Conservation (phyloP, 768 basidiomycete species). For the Fomitopsis pulvina region DNA sequence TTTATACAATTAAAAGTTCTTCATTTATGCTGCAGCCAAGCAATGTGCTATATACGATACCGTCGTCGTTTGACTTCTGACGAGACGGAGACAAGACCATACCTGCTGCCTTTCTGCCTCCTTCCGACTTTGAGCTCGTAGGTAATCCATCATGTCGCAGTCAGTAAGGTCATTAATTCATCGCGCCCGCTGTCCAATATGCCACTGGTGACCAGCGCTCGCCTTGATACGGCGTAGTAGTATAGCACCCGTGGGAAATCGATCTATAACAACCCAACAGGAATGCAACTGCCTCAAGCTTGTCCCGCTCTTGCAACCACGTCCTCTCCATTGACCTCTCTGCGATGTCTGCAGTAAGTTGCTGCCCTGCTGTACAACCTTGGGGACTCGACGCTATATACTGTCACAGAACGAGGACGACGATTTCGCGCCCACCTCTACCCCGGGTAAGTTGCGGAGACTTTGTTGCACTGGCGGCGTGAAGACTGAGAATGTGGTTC, state of each 20-base stretch:
- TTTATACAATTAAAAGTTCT: neutral
- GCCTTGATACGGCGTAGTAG: no score
- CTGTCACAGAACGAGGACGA: conserved; percentile 53
- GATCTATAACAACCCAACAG: conserved; percentile 31
- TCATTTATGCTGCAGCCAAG: neutral
- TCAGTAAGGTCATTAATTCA: no score
- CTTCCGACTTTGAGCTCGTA: no score
- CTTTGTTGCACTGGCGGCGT: neutral
- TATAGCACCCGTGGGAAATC: conserved; percentile 66
- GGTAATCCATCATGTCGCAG: no score
- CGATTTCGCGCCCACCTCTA: conserved; percentile 59
- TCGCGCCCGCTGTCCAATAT: no score
- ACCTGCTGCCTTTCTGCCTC: no score
- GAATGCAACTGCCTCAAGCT: conserved; percentile 2
- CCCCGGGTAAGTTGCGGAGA: conserved; percentile 46
- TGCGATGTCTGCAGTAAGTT: conserved; percentile 49
- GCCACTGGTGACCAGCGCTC: no score
- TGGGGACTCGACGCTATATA: no score
- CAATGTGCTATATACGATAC: neutral
- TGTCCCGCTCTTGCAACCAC: conserved; percentile 16
- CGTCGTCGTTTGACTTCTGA: no score
- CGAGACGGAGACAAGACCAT: no score
- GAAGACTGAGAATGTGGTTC: neutral
- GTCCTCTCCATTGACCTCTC: conserved; percentile 14
- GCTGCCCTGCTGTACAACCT: no score